phyloP scores from a whole-genome alignment of 176 grass and related monocot genomes.

The Oryza meridionalis region DNA sequence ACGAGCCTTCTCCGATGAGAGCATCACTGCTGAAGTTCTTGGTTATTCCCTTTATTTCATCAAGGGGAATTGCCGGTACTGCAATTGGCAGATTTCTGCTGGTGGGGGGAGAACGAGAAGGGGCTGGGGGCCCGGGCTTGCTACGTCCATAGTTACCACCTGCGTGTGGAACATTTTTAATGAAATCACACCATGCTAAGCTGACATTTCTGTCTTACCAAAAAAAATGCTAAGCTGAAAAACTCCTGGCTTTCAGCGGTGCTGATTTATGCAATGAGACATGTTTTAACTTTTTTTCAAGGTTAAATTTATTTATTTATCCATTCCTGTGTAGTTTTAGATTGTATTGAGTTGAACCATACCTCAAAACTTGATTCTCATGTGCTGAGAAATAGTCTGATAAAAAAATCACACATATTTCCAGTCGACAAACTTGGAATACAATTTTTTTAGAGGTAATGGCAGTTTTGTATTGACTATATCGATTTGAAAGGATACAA shows the following conservation, averaged over 20 bases:
- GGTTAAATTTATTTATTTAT: not conserved
- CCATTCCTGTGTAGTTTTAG: conserved; percentile 1
- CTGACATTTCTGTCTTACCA: too few relatives aligned
- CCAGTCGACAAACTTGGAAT: not conserved
- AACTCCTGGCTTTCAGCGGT: not conserved
- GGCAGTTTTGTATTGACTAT: not conserved
- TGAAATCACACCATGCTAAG: not conserved
- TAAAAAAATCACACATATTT: too few relatives aligned
- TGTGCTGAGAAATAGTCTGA: not conserved
- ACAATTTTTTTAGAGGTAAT: not conserved
- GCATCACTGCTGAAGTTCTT: conserved; percentile 71
- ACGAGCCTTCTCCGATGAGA: conserved; percentile 80
- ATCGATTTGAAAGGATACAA: not conserved
- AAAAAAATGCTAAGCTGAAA: not conserved
- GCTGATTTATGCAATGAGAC: not conserved
- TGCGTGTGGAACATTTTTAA: conserved; percentile 18
- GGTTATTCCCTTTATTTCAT: conserved; percentile 73
- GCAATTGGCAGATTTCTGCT: conserved; percentile 66
- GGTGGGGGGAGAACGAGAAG: conserved; percentile 17
- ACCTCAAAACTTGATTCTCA: not conserved
- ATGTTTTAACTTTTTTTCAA: conserved; percentile 3
- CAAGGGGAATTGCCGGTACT: conserved; percentile 65
- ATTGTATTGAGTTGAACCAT: conserved; percentile 4
- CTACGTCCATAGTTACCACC: conserved; percentile 48
- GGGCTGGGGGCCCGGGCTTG: conserved; percentile 19